phyloP scores from a whole-genome alignment of 1,284 basidiomycete genomes.

The Cutaneotrichosporon arboriforme region DNA sequence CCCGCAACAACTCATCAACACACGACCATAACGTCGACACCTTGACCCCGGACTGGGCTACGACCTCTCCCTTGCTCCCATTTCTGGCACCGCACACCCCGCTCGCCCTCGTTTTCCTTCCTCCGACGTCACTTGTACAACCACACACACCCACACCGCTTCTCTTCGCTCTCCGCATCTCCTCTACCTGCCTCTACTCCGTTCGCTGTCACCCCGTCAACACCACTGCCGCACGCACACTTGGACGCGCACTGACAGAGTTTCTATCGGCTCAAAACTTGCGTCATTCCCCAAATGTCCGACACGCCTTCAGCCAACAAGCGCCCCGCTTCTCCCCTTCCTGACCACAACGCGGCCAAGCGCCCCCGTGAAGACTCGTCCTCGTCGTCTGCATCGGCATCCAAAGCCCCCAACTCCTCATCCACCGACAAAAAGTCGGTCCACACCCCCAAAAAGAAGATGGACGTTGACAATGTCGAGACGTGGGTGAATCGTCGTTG shows the following conservation, averaged over 20 bases:
- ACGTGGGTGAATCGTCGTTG: slow-evolving; percentile 34
- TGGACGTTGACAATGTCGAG: slow-evolving; percentile 38
- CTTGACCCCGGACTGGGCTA: too few species aligned
- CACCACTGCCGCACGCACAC: too few species aligned
- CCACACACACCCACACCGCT: background rate
- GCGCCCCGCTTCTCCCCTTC: slow-evolving; percentile 31
- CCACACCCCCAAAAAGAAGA: slow-evolving; percentile 27
- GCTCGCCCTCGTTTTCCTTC: too few species aligned
- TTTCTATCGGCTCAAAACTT: background rate
- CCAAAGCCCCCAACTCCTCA: slow-evolving; percentile 2
- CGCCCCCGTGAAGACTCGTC: slow-evolving; percentile 25
- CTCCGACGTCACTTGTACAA: background rate
- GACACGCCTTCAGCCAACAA: slow-evolving; percentile 27
- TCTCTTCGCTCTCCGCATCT: background rate
- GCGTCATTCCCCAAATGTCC: slow-evolving; percentile 14
- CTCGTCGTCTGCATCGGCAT: slow-evolving; percentile 10
- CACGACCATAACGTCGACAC: too few species aligned
- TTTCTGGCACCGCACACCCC: too few species aligned
- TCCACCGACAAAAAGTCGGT: slow-evolving; percentile 3
- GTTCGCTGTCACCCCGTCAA: too few species aligned
- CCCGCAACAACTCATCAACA: too few species aligned
- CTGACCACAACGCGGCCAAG: slow-evolving; percentile 24
- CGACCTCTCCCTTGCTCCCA: too few species aligned
- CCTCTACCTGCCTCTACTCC: background rate
- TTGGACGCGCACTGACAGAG: slow-evolving; percentile 5